Percentiles rank a stretch among this genome's conserved stretches.
These are phyloP conservation scores for Boletus speciosus DNA, from an alignment of 768 basidiomycete species.

Conservation along the genomic window DNA sequence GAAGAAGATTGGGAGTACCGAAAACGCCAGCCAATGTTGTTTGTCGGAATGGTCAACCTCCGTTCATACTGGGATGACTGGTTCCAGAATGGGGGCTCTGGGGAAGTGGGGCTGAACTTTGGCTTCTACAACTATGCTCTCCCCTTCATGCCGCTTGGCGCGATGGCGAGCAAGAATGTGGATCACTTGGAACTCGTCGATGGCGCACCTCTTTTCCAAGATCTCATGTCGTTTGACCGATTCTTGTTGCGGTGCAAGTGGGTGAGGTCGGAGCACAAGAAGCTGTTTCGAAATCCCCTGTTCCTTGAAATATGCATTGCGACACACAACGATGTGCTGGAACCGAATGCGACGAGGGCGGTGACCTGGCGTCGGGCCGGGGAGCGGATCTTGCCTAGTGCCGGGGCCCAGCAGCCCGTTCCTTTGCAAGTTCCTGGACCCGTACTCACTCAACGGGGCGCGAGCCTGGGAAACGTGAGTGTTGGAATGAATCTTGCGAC, in stretches of 20 bases:
- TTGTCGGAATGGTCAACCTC: conserved; percentile 47
- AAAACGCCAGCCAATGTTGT: conserved; percentile 47
- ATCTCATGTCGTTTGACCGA: conserved; percentile 31
- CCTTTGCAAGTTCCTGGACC: conserved; percentile 8
- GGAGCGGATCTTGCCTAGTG: background rate
- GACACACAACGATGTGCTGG: background rate
- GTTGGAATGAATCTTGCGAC: background rate
- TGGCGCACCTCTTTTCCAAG: conserved; percentile 37
- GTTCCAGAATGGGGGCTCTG: conserved; percentile 41
- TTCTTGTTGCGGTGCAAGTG: background rate
- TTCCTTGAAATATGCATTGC: background rate
- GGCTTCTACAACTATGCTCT: conserved; percentile 35
- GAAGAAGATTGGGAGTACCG: conserved; percentile 52
- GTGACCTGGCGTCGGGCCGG: background rate
- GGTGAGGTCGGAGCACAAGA: background rate
- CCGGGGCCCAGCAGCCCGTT: background rate
- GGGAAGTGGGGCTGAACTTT: conserved; percentile 31
- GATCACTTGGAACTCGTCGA: background rate
- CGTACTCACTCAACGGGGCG: conserved; percentile 19
- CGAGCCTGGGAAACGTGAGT: conserved; percentile 8
- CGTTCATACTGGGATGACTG: conserved; percentile 34
- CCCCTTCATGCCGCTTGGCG: background rate
- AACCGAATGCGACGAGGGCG: background rate
- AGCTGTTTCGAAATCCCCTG: background rate
- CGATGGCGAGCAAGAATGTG: background rate